Percentiles rank a stretch among this genome's conserved stretches.
These are phyloP conservation scores for Pleurotus djamor DNA, from an alignment of 768 basidiomycete species.

Conservation along the genomic window DNA sequence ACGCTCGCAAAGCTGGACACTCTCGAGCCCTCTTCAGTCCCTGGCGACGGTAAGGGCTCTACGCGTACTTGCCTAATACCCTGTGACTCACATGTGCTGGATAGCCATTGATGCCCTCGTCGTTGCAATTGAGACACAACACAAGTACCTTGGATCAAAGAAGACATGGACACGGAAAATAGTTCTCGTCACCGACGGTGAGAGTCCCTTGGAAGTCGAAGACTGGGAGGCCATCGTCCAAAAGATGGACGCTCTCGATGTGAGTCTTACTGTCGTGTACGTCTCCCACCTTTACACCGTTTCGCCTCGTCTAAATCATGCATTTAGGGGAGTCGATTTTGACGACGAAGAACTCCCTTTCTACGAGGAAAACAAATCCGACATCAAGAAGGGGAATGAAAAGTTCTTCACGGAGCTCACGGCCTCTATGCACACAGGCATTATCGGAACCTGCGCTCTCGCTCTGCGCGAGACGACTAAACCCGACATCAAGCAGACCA, in stretches of 20 bases:
- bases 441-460: conserved; percentile 61
- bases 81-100: background rate
- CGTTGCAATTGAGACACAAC: conserved; percentile 82
- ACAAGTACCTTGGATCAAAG: conserved; percentile 62
- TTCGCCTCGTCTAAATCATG: conserved; percentile 2
- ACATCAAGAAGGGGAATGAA: conserved; percentile 78
- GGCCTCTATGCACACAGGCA: conserved; percentile 38
- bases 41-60: conserved; percentile 63
- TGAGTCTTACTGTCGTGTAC: conserved; percentile 73
- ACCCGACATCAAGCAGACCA: conserved; percentile 67
- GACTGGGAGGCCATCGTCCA: conserved; percentile 70
- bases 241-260: conserved; percentile 59
- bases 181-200: conserved; percentile 83
- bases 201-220: conserved; percentile 68
- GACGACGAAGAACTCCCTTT: conserved; percentile 68
- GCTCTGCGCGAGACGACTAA: conserved; percentile 59
- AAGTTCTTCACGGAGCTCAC: conserved; percentile 56
- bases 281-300: conserved; percentile 7
- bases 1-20: conserved; percentile 67
- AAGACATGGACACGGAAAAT: conserved; percentile 86
- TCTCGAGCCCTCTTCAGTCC: conserved; percentile 50
- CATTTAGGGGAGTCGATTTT: conserved; percentile 81
- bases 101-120: conserved; percentile 85
- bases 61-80: background rate
- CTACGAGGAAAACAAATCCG: conserved; percentile 64